phyloP scores from a whole-genome alignment of 306 rosid genomes.

The Parietaria judaica region DNA sequence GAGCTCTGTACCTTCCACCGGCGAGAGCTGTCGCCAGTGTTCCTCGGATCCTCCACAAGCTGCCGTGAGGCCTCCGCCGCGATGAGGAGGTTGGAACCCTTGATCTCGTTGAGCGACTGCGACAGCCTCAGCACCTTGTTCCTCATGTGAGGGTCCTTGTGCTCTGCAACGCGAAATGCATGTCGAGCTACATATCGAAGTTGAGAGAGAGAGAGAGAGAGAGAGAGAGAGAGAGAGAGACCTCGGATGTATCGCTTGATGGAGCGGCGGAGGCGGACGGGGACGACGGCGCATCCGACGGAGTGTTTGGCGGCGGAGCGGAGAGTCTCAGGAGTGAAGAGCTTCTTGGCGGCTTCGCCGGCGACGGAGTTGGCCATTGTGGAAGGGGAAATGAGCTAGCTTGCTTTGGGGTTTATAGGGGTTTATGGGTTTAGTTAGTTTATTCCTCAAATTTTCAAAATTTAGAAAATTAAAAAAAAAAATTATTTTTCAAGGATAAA shows the following conservation, averaged over 20 bases:
- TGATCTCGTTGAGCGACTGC: conserved; percentile 62
- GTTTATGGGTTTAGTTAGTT: background rate
- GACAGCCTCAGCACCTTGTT: conserved; percentile 73
- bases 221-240: conserved; percentile 8
- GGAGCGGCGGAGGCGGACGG: conserved; percentile 79
- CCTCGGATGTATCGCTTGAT: conserved; percentile 82
- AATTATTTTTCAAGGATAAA: too few relatives aligned
- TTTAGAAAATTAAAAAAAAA: too few relatives aligned
- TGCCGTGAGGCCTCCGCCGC: conserved; percentile 48
- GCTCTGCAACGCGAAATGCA: conserved; percentile 33
- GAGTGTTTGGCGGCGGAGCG: conserved; percentile 85
- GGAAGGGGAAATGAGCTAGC: conserved; percentile 2
- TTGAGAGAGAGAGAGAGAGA: background rate
- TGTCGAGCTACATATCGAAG: background rate
- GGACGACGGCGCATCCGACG: conserved; percentile 55
- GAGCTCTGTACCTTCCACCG: conserved; percentile 92
- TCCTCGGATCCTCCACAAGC: conserved; percentile 77
- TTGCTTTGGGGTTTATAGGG: conserved; percentile 4
- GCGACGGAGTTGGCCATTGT: conserved; percentile 56
- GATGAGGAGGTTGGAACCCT: conserved; percentile 58
- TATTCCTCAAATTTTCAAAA: too few relatives aligned
- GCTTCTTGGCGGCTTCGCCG: conserved; percentile 58
- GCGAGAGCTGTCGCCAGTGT: conserved; percentile 49
- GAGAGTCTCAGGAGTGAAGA: conserved; percentile 53
- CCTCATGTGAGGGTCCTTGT: conserved; percentile 76